Percentiles rank a stretch among this genome's conserved stretches.
These are phyloP conservation scores for Murraya paniculata DNA, from an alignment of 345 rosid genomes.

Conservation along the genomic window DNA sequence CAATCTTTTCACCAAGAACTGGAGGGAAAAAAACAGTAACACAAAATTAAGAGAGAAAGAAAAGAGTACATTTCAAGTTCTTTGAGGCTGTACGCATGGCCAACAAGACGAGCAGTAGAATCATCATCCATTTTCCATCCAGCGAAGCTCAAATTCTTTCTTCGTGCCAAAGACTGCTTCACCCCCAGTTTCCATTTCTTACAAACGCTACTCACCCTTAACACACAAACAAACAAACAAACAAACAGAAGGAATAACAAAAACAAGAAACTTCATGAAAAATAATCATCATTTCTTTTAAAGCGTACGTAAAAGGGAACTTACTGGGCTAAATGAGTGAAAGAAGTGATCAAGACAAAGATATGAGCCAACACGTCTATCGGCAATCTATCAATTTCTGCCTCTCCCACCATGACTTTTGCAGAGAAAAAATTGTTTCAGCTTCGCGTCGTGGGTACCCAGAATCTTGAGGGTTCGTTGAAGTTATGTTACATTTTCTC, in stretches of 20 bases:
- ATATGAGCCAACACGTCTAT: slow-evolving; percentile 72
- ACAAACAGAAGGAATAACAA: not conserved
- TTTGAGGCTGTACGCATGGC: slow-evolving; percentile 66
- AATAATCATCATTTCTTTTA: not conserved
- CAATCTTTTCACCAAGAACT: not conserved
- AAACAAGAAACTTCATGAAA: slow-evolving; percentile 1
- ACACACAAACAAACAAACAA: not conserved
- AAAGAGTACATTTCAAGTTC: slow-evolving; percentile 64
- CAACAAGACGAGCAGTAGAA: slow-evolving; percentile 69
- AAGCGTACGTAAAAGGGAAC: slow-evolving; percentile 10
- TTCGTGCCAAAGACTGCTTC: slow-evolving; percentile 71
- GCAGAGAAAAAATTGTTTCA: not conserved
- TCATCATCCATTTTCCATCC: slow-evolving; percentile 86
- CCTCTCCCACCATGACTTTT: slow-evolving; percentile 42
- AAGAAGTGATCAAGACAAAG: slow-evolving; percentile 52
- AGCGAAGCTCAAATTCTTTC: slow-evolving; percentile 65
- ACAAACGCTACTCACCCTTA: slow-evolving; percentile 80
- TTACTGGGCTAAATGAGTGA: slow-evolving; percentile 88
- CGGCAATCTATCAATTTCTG: slow-evolving; percentile 75
- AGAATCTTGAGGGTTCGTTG: not conserved
- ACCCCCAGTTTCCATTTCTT: slow-evolving; percentile 87
- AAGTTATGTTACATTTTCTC: not conserved
- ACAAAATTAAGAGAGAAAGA: not conserved
- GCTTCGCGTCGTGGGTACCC: slow-evolving; percentile 1
- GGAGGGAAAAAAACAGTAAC: not conserved